Evolutionary conservation across 345 rosid genomes (phyloP), one percentile per base, ranked within the genome.

Genomic region (Arabidopsis arenosa): DNA sequence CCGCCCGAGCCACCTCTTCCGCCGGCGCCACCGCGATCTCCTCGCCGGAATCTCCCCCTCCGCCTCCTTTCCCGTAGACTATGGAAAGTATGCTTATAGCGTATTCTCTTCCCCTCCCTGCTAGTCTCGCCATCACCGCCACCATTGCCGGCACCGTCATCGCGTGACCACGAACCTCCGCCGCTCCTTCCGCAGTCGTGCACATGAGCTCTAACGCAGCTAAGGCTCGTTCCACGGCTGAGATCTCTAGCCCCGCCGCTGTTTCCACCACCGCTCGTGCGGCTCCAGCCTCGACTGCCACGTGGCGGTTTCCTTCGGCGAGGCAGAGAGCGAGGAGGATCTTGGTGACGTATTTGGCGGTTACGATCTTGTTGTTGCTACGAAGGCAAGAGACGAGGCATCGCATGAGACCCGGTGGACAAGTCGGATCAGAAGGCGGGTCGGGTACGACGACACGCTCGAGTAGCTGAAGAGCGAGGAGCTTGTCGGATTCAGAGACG

Each of bases 81-180:
- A 93, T 91, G 0, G 89, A 74, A 0, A 93, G 85, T 26, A 88
- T 92, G 70, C 98, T 84, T 28, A 91, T 86, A 4, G 96, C 98
- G 71, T 91, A 90, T 72, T 93, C 97, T 70, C 86, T 76, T 11
- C 98, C 98, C 39, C 98, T 86, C 2, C 90, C 97, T 6, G 86
- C 81, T 80, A 91, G 72, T 70, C 82, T 85, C 63, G 92, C 97
- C 98, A 93, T 93, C 82, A 89, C 90, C 0, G 89, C 72, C 57
- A 93, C 98, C 97, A 93, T 93, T 68, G 85, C 96, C 8, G 97
- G 98, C 47, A 93, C 96, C 6, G 91, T 89, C 75, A 93, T 85
- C 5, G 91, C 93, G 75, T 91, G 98, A 18, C 84, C 76, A 11
- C 93, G 81, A 79, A 88, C 83, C 84, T 89, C 93, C 59, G 90